A percentile compares a stretch with the other conserved stretches of the same genome.
Conservation (phyloP, 139 green algal species). For the Micractinium conductrix region DNA sequence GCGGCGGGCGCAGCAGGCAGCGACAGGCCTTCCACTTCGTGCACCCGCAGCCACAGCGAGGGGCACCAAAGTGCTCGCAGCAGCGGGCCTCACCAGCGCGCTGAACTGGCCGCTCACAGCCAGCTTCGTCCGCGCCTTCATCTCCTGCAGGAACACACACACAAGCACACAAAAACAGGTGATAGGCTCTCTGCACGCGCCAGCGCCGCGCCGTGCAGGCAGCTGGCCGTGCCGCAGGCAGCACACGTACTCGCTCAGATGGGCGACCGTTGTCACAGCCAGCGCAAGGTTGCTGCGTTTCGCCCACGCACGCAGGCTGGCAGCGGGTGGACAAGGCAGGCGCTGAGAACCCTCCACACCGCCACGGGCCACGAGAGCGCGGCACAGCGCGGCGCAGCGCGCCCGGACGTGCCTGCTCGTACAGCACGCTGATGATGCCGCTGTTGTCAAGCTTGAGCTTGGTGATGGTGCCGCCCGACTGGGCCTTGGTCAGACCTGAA, state of each 20-base stretch:
- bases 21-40: no score
- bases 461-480: conserved; percentile 46
- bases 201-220: neutral
- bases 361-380: neutral
- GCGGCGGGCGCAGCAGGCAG: no score
- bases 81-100: no score
- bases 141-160: conserved; percentile 8
- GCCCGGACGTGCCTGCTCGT: no score
- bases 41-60: no score
- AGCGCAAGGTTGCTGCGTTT: neutral
- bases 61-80: no score
- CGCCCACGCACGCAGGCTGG: neutral
- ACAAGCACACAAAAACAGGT: no score
- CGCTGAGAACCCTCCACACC: neutral
- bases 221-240: no score
- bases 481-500: conserved; percentile 27
- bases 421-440: conserved; percentile 47
- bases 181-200: neutral
- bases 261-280: no score
- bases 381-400: neutral
- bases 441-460: conserved; percentile 62
- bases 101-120: conserved; percentile 52
- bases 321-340: neutral
- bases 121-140: conserved; percentile 48
- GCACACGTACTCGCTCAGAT: no score